Conservation (phyloP, 2,329 filamentous ascomycete genomes). For the Penicillium crustosum region DNA sequence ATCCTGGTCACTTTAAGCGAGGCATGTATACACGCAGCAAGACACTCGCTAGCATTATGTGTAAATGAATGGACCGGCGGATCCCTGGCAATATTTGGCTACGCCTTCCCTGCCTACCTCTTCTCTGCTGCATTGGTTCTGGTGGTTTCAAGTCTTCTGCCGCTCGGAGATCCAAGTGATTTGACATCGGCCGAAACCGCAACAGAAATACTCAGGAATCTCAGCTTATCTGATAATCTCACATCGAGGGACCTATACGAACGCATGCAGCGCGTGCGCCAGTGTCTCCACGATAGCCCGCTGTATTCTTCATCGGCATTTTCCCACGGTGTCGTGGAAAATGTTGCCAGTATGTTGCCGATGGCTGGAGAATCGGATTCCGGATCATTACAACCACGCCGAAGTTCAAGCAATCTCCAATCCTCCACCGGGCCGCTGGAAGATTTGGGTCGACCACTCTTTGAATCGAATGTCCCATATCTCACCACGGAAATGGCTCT, state of each 20-base stretch:
- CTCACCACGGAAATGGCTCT: slow-evolving; percentile 17
- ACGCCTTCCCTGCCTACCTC: slow-evolving; percentile 35
- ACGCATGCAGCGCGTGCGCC: slow-evolving; percentile 8
- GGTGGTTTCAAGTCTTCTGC: slow-evolving; percentile 28
- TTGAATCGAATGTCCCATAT: slow-evolving; percentile 6
- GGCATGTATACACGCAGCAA: slow-evolving; percentile 33
- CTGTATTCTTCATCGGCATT: not conserved
- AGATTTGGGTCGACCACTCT: not conserved
- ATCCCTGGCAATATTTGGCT: slow-evolving; percentile 32
- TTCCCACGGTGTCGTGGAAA: not conserved
- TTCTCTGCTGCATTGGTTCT: slow-evolving; percentile 34
- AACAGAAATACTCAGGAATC: slow-evolving; percentile 22
- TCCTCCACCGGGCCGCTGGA: not conserved
- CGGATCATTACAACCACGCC: not conserved
- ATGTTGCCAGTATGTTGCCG: not conserved
- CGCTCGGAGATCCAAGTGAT: slow-evolving; percentile 19
- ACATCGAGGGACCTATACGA: slow-evolving; percentile 17
- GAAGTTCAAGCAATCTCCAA: not conserved
- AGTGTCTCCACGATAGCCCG: slow-evolving; percentile 4
- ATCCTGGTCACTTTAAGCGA: slow-evolving; percentile 30
- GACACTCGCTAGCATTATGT: slow-evolving; percentile 31
- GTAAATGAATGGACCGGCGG: slow-evolving; percentile 35
- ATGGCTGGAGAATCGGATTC: not conserved
- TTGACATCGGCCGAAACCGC: slow-evolving; percentile 24
- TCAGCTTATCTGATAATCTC: slow-evolving; percentile 14